These are phyloP conservation scores for Daldinia bambusicola DNA, from an alignment of 495 filamentous ascomycete species.

Conservation along the genomic window DNA sequence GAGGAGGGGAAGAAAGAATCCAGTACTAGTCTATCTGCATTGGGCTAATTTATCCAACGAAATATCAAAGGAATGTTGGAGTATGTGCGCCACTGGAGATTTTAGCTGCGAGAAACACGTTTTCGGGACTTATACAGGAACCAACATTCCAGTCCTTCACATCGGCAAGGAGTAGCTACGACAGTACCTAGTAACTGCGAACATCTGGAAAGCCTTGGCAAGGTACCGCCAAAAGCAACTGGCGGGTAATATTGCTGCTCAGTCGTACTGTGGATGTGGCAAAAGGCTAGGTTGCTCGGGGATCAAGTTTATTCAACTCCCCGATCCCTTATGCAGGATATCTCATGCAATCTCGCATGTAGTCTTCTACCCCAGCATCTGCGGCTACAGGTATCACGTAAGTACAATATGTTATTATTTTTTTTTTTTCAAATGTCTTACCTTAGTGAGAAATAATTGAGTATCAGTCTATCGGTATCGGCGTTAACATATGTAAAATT, in stretches of 20 bases:
- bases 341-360: conserved; percentile 36
- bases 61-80: conserved; percentile 44
- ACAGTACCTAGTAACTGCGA: conserved; percentile 16
- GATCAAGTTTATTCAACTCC: conserved; percentile 17
- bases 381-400: conserved; percentile 28
- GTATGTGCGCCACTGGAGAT: conserved; percentile 37
- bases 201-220: conserved; percentile 6
- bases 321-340: conserved; percentile 27
- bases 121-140: conserved; percentile 42
- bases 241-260: conserved; percentile 1
- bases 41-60: conserved; percentile 41
- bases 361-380: conserved; percentile 18
- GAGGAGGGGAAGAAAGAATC: conserved; percentile 31
- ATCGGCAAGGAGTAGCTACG: conserved; percentile 19
- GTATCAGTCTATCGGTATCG: conserved; percentile 14
- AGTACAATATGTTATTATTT: conserved; percentile 19
- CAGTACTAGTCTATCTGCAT: conserved; percentile 44
- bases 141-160: conserved; percentile 45
- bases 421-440: conserved; percentile 28
- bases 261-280: conserved; percentile 23
- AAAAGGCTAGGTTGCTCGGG: conserved; percentile 18
- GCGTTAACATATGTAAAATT: conserved; percentile 11
- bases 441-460: conserved; percentile 30
- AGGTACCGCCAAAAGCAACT: conserved; percentile 21
- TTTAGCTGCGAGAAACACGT: conserved; percentile 38